phyloP scores from a whole-genome alignment of 1,284 basidiomycete genomes.

The Cutaneotrichosporon daszewskae region DNA sequence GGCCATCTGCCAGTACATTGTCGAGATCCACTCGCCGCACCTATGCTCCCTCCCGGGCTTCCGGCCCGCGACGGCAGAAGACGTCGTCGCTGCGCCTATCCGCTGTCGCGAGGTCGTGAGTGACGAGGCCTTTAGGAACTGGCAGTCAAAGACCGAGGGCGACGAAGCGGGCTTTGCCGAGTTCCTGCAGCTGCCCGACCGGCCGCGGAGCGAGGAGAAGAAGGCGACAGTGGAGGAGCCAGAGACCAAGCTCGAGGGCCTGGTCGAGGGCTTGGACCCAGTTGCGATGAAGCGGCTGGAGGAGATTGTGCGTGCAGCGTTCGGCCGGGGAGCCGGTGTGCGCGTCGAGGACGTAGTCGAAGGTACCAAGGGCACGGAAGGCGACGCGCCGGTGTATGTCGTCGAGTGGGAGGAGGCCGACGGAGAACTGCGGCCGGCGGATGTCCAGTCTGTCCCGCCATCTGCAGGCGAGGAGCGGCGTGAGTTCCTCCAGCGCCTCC shows the following conservation, averaged over 20 bases:
- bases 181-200: not conserved
- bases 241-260: not conserved
- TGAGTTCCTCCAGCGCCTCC: slow-evolving; percentile 1
- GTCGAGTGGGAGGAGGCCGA: slow-evolving; percentile 3
- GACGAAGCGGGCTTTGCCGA: slow-evolving; percentile 3
- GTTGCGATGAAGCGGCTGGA: not conserved
- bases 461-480: not conserved
- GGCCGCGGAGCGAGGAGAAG: not conserved
- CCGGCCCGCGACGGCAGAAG: slow-evolving; percentile 54
- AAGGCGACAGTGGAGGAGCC: not conserved
- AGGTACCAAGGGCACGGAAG: slow-evolving; percentile 1
- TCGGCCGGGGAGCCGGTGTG: not conserved
- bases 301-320: not conserved
- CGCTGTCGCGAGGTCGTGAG: slow-evolving; percentile 40
- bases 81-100: slow-evolving; percentile 34
- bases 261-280: not conserved
- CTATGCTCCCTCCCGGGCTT: slow-evolving; percentile 88
- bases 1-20: slow-evolving; percentile 77
- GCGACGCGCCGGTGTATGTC: not conserved
- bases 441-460: slow-evolving; percentile 1
- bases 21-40: slow-evolving; percentile 86
- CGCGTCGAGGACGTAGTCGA: not conserved
- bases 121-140: slow-evolving; percentile 34
- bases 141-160: slow-evolving; percentile 10
- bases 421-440: not conserved